Evolutionary conservation across 202 grass and related monocot species (phyloP).

Genomic region (Zizania palustris): DNA sequence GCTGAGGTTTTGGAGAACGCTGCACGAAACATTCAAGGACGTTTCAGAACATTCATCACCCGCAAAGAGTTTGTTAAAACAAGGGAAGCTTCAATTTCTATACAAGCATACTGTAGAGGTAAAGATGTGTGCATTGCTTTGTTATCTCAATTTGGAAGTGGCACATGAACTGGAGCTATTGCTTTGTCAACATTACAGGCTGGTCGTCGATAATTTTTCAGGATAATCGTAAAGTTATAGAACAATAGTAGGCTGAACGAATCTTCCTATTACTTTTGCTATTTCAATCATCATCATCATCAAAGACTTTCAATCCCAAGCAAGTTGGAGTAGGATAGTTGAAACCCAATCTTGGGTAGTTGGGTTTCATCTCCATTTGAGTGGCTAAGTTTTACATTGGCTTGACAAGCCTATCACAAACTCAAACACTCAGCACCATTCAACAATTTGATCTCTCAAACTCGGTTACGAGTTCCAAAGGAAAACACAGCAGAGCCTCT

Average conservation of each 20-base stretch:
- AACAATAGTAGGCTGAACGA: background rate
- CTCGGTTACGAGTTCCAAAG: background rate
- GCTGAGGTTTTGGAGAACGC: conserved; percentile 93
- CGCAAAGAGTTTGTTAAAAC: conserved; percentile 73
- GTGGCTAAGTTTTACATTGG: too few species aligned
- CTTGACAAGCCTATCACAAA: too few species aligned
- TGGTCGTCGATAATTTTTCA: background rate
- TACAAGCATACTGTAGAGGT: conserved; percentile 97
- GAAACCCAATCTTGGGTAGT: too few species aligned
- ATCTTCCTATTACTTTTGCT: background rate
- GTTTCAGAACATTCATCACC: conserved; percentile 71
- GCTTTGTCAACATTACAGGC: background rate
- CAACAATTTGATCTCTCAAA: background rate
- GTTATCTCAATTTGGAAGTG: conserved; percentile 14
- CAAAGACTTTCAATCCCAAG: too few species aligned
- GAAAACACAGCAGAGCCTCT: conserved; percentile 30
- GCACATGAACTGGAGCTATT: conserved; percentile 2
- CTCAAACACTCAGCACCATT: background rate
- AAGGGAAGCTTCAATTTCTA: conserved; percentile 64
- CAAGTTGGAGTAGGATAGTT: too few species aligned
- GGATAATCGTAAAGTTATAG: background rate
- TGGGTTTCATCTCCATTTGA: too few species aligned
- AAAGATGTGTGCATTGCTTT: conserved; percentile 28
- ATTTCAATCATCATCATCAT: background rate
- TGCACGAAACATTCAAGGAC: conserved; percentile 74